A percentile compares a stretch with the other conserved stretches of the same genome.
phyloP scores from a whole-genome alignment of 495 filamentous ascomycete genomes.

The Neurospora intermedia region DNA sequence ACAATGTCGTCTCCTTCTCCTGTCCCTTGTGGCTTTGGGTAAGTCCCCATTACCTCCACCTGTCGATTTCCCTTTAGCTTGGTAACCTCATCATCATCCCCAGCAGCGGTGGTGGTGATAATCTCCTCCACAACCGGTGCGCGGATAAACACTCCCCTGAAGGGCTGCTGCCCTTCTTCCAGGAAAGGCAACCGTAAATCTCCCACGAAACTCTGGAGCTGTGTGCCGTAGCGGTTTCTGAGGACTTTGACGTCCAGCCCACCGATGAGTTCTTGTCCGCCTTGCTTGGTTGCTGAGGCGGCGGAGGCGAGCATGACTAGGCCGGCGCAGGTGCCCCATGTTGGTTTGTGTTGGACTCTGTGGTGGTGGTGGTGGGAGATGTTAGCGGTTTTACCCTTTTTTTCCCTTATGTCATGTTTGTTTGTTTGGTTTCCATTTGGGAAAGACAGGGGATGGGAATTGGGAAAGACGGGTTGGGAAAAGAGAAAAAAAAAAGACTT shows the following conservation, averaged over 20 bases:
- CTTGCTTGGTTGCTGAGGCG: conserved; percentile 78
- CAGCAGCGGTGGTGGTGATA: conserved; percentile 20
- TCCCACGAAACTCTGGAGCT: conserved; percentile 84
- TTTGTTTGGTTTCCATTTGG: too few species aligned
- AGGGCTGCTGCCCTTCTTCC: conserved; percentile 34
- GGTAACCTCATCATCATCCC: conserved; percentile 21
- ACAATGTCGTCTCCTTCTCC: conserved; percentile 59
- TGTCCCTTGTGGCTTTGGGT: conserved; percentile 24
- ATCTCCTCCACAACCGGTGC: conserved; percentile 88
- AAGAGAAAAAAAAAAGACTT: conserved; percentile 13
- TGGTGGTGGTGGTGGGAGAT: not conserved
- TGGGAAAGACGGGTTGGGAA: too few species aligned
- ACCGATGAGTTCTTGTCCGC: conserved; percentile 88
- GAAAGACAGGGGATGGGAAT: too few species aligned
- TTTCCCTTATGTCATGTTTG: too few species aligned
- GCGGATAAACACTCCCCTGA: conserved; percentile 83
- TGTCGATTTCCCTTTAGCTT: not conserved
- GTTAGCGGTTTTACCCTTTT: not conserved
- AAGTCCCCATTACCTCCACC: conserved; percentile 50
- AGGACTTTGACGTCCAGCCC: conserved; percentile 86
- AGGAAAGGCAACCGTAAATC: conserved; percentile 69
- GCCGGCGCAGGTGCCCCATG: conserved; percentile 95
- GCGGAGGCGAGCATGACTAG: conserved; percentile 84
- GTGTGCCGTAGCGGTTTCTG: conserved; percentile 91
- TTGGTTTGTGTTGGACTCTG: conserved; percentile 62